Evolutionary conservation across 805 yeast genomes (phyloP), one percentile per base, ranked within the genome.

Genomic region (Tetrapisispora nanseiensis): DNA sequence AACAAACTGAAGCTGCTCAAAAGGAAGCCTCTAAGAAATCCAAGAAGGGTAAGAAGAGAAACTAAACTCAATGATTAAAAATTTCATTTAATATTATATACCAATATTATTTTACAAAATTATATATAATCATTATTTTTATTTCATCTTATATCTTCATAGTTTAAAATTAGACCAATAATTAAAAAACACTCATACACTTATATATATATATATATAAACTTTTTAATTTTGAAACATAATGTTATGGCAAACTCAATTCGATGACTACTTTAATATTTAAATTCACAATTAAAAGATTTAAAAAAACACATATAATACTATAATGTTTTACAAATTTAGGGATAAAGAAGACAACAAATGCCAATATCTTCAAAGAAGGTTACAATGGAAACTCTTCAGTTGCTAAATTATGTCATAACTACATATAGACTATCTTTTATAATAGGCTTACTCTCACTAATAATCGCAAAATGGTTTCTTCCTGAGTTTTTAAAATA

Each of bases 1-100:
- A 87, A 71, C 86, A 85, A 74, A 82, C 87, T 67, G 87, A 80
- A 63, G 83, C 86, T 76, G 90, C 84, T 67, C 76, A 80, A 74
- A 79, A 74, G 63, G 74, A 69, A 56, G 66, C 67, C 66, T 62
- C 63, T 54, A 59, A 65, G 57, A 51, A 63, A 51, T 54, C 52
- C 44, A 42, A 51, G 49, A 58, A 58, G 53, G 16, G 34, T 29
- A 22, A 16, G 20, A 42, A 33, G 39, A 40, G 24, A 31, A 31
- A 40, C 35, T 40, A 29, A 34, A 29, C 19, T 22, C 24, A 32
- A 19, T 39, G 38, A 35, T 35, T 35, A 26, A 24, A 22, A 26
- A 37, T 30, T 29, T 37, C 32, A 37, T 21, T 16, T 29, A n/a
- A 29, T 29, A 29, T 21, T 21, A 21, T 37, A 28, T 37, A 18